A percentile compares a stretch with the other conserved stretches of the same genome.
Evolutionary conservation across 345 rosid species (phyloP).

Genomic region (Gossypium sturtianum): DNA sequence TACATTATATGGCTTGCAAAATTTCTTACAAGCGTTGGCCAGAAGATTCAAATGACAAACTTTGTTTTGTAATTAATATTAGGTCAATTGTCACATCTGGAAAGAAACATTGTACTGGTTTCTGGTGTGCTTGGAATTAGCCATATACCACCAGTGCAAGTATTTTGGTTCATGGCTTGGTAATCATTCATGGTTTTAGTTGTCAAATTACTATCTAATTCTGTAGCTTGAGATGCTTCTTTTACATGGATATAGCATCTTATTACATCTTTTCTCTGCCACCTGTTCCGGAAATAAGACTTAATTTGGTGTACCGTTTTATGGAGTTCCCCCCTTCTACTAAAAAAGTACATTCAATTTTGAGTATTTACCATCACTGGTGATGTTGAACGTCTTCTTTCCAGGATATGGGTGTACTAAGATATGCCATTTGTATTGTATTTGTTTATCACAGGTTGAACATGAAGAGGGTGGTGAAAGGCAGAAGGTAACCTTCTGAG

Average conservation of each 20-base stretch:
- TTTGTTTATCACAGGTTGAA: conserved; percentile 47
- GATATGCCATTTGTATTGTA: neutral
- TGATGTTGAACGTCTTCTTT: neutral
- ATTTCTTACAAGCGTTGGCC: neutral
- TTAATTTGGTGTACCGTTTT: neutral
- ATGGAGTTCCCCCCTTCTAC: neutral
- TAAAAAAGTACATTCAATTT: neutral
- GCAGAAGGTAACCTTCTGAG: conserved; percentile 28
- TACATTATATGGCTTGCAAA: neutral
- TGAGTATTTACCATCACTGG: neutral
- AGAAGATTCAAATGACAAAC: neutral
- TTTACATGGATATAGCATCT: neutral
- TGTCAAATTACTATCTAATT: neutral
- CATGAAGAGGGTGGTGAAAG: conserved; percentile 47
- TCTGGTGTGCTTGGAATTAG: neutral
- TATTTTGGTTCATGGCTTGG: neutral
- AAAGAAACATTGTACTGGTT: neutral
- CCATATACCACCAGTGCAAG: neutral
- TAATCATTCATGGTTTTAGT: neutral
- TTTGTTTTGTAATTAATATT: neutral
- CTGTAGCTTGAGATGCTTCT: no score
- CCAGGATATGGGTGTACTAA: neutral
- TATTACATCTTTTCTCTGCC: neutral
- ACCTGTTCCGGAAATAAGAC: neutral
- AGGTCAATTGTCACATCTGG: neutral